Conservation (phyloP, 139 green algal species). For the Tetradesmus lagerheimii region DNA sequence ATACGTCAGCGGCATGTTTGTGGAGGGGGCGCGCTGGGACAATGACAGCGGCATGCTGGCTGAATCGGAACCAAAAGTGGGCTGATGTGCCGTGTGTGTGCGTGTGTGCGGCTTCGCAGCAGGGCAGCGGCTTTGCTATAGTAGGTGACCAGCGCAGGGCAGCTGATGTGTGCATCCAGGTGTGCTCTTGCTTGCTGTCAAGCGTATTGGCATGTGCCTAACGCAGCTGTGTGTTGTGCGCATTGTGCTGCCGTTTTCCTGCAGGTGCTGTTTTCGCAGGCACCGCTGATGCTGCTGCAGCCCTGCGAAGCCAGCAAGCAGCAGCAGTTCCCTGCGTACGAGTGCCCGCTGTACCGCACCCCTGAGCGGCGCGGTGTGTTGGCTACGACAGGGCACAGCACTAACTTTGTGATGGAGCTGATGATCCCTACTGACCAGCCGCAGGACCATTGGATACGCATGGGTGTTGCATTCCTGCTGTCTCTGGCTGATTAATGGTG, state of each 20-base stretch:
- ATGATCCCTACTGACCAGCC: slow-evolving; percentile 66
- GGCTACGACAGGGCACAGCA: slow-evolving; percentile 80
- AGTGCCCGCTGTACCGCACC: slow-evolving; percentile 80
- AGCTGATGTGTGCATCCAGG: too few species aligned
- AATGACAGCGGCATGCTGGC: slow-evolving; percentile 55
- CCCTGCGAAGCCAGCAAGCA: slow-evolving; percentile 54
- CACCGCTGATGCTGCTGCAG: slow-evolving; percentile 71
- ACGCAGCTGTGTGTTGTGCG: not conserved
- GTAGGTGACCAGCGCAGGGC: not conserved
- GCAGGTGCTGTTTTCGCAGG: slow-evolving; percentile 75
- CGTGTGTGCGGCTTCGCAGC: not conserved
- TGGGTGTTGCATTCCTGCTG: slow-evolving; percentile 77
- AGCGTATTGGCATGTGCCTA: not conserved
- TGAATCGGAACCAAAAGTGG: slow-evolving; percentile 73
- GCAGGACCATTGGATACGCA: slow-evolving; percentile 74
- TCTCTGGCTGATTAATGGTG: slow-evolving; percentile 55
- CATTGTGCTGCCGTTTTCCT: not conserved
- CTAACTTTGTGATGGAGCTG: slow-evolving; percentile 85
- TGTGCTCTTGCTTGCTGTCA: too few species aligned
- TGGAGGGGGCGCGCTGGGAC: slow-evolving; percentile 81
- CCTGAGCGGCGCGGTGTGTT: slow-evolving; percentile 75
- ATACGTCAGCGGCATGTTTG: slow-evolving; percentile 74
- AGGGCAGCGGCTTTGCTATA: too few species aligned
- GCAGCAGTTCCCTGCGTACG: slow-evolving; percentile 70
- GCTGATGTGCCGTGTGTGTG: not conserved